Evolutionary conservation across 345 rosid species (phyloP), one percentile per base, ranked within the genome.

Genomic region (Bruguiera sexangula): DNA sequence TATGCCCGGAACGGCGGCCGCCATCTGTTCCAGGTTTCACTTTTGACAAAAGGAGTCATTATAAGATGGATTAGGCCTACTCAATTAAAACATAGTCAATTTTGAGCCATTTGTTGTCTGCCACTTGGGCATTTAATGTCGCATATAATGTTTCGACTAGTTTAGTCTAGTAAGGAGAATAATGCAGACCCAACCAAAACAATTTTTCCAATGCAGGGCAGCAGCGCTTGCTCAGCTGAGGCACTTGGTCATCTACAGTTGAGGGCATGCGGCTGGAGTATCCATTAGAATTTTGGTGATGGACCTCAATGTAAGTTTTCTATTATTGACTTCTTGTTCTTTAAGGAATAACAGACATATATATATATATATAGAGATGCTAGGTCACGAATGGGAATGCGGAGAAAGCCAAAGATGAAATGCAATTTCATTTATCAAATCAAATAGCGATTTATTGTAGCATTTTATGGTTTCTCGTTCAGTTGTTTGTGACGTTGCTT

Each of bases 261-360:
- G 94, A 86, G 39, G 92, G 91, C 75, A 81, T 93, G 76, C 88
- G 96, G 16, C 75, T 88, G 77, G 91, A 89, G 98, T 90, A 92
- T 92, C 96, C 96, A 88, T 80, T 70, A 67, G 24, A 62, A 11
- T 52, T 46, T 3, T 11, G 9, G n/a, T 15, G 8, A 43, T 60
- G 36, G 63, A 29, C n/a, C 51, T 48, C 16, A 31, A 26, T 8
- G 15, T 30, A 13, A 21, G 6, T 37, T 26, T 11, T 61, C 31
- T 39, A 39, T 39, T 11, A 10, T 39, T 39, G 3, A 39, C 46
- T 39, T 39, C 46, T 10, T 39, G 3, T 39, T 11, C 46, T 10
- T 10, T 2, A 11, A 2, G 66, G 65, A 76, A 74, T 67, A 73
- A 48, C 66, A 91, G 97, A 8, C 2, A 7, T 27, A 80, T 91